A percentile compares a stretch with the other conserved stretches of the same genome.
Conservation (phyloP, 148 eudicot genomes). For the Camellia sinensis region DNA sequence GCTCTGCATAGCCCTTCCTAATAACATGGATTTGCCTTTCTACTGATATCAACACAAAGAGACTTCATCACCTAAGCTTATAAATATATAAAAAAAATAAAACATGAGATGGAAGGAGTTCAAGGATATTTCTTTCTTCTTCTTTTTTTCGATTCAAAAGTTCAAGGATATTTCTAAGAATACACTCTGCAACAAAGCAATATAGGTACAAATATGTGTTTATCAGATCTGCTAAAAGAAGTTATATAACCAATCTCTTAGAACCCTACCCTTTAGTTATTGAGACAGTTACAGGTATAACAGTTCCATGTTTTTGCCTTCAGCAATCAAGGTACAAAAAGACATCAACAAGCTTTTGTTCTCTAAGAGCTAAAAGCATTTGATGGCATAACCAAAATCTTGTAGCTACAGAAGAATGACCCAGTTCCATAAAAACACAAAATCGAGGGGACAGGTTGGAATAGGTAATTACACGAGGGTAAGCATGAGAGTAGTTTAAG, state of each 20-base stretch:
- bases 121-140: too few species aligned
- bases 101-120: too few species aligned
- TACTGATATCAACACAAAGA: too few species aligned
- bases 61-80: too few species aligned
- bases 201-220: neutral
- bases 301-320: neutral
- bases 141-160: too few species aligned
- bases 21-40: too few species aligned
- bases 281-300: neutral
- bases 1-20: too few species aligned
- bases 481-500: slow-evolving; percentile 30
- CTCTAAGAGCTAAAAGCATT: too few species aligned
- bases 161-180: too few species aligned
- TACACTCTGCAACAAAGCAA: too few species aligned
- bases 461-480: slow-evolving; percentile 11
- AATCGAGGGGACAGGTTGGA: neutral
- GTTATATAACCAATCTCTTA: neutral
- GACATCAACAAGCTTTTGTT: slow-evolving; percentile 8
- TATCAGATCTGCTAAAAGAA: neutral
- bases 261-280: neutral
- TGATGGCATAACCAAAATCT: neutral
- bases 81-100: too few species aligned
- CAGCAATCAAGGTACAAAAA: slow-evolving; percentile 10
- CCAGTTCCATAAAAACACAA: slow-evolving; percentile 2
- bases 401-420: neutral